Evolutionary conservation across 73 alveolate species (phyloP), one percentile per base, ranked within the genome.

Genomic region (Paramecium caudatum): DNA sequence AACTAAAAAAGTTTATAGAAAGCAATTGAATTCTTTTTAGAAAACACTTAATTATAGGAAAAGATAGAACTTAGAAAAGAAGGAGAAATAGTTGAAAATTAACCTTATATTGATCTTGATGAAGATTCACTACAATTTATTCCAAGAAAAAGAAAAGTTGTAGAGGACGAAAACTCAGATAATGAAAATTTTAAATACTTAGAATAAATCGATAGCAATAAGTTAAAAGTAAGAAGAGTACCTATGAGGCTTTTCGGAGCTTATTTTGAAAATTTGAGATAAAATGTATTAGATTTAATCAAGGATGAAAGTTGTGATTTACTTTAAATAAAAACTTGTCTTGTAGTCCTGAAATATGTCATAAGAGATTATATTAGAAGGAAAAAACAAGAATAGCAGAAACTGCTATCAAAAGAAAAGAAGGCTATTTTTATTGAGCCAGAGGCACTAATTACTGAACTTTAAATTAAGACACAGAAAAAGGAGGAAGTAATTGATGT

Each of bases 181-280:
- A 49, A 68, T 10, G 84, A 68, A 32, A 34, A 68, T 12, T 37
- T 68, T 34, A 32, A 30, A 68, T 68, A 68, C 19, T 68, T 68
- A 68, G 84, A 68, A 68, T 34, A 34, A 9, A 30, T 68, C 19
- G 84, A 68, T 68, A 23, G 17, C 4, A 33, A 36, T 34, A 68
- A 68, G 37, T 32, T 68, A 68, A 68, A 37, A 37, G 37, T 68
- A 10, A 68, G 84, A 68, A 68, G 50, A 37, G 7, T 68, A 43
- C 84, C 84, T 10, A 68, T 68, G 84, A 68, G 34, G 34, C 27
- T 68, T 32, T 68, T 68, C 37, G 84, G 84, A 68, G 17, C 15
- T 4, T 68, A 68, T 34, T 68, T 34, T 32, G 84, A 68, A 37
- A 68, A 68, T 33, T 23, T 68, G 4, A 68, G 30, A 33, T 34